phyloP scores from a whole-genome alignment of 176 grass and related monocot species.

The maize (Zea mays) region Zm-B73-REFERENCE-NAM-5.0 NC_050099.1:165283001-165283500 shows the following conservation, averaged over 20 bases:
- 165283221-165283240: not conserved
- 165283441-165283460: too few relatives aligned
- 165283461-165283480: too few relatives aligned
- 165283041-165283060: slow-evolving; percentile 45
- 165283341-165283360: too few relatives aligned
- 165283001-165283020: slow-evolving; percentile 29
- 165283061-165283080: slow-evolving; percentile 21
- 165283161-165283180: slow-evolving; percentile 36
- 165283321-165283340: too few relatives aligned
- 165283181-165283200: slow-evolving; percentile 44
- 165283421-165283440: too few relatives aligned
- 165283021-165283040: slow-evolving; percentile 45
- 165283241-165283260: not conserved
- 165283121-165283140: slow-evolving; percentile 20
- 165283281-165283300: too few relatives aligned
- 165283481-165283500: too few relatives aligned
- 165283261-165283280: not conserved
- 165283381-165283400: too few relatives aligned
- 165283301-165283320: too few relatives aligned
- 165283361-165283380: too few relatives aligned
- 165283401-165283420: too few relatives aligned
- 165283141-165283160: slow-evolving; percentile 44
- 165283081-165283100: slow-evolving; percentile 35
- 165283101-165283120: slow-evolving; percentile 8
- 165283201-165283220: not conserved